Base-by-base conservation (phyloP, 176 grass and related monocot genomes). In the Cymbopogon citratus region DNA sequence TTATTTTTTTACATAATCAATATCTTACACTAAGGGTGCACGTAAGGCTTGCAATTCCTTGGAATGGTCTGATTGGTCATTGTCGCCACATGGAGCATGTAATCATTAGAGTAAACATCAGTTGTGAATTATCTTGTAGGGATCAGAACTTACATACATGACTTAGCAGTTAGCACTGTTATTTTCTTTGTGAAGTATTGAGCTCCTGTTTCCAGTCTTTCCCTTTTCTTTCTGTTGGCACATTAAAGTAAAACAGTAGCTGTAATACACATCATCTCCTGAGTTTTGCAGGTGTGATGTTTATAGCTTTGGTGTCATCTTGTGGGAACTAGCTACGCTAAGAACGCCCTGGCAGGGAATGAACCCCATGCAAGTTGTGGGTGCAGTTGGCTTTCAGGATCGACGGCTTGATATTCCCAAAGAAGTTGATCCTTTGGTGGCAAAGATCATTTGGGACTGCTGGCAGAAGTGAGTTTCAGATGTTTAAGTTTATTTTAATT, bases 321-420 rank as follows among this genome's bases (percentile, higher is more conserved):
- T 97, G 60, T 97, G 94, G 94, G 94, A 97, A 40, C 89, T 97
- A 71, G 91, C 92, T 7, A 94, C 94, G 12, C 43, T 94, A 63
- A 70, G 88, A 86, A 97, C 85, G 49, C 94, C 94, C 41, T 97
- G 94, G 94, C 56, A 69, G 23, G 94, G 94, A 75, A 94, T 97
- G 94, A 97, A 97, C 59, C 91, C 90, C 34, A 97, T 97, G 91
- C 94, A 97, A 77, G 94, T 97, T 66, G 94, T 97, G 68, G 94
- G 94, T 60, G 94, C 94, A 82, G 94, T 97, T 90, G 94, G 94
- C 29, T 97, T 94, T 74, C 94, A 97, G 85, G 90, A 92, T 3
- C 80, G 80, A 66, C 85, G 87, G 57, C 91, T 94, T 39, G 94
- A 97, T 64, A 94, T 92, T 67, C 94, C 91, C 60, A 92, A 90